A percentile compares a stretch with the other conserved stretches of the same genome.
Evolutionary conservation across 495 filamentous ascomycete species (phyloP).

Genomic region (Chaetomium tenue): DNA sequence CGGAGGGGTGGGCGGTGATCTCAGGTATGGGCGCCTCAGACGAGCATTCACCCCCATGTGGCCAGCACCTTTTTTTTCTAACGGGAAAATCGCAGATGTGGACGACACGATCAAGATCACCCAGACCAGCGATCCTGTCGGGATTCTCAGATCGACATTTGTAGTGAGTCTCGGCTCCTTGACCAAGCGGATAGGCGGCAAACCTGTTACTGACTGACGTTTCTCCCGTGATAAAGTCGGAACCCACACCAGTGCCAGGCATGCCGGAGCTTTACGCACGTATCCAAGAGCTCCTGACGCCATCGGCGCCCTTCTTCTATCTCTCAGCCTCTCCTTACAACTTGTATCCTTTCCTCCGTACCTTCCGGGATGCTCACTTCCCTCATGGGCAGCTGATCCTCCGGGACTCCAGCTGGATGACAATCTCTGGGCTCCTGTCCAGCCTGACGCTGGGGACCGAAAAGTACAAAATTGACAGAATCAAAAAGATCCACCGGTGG

Average conservation of each 20-base stretch:
- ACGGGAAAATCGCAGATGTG: constrained; percentile 56
- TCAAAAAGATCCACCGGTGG: constrained; percentile 71
- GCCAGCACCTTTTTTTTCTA: no score
- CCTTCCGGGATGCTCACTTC: constrained; percentile 68
- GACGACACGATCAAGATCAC: constrained; percentile 97
- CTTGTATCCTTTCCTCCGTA: constrained; percentile 80
- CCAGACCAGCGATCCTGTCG: constrained; percentile 70
- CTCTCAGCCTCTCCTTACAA: constrained; percentile 94
- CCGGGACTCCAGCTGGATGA: constrained; percentile 85
- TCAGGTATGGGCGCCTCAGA: constrained; percentile 51
- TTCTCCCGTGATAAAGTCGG: constrained; percentile 21
- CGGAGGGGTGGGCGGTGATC: constrained; percentile 83
- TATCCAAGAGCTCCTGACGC: constrained; percentile 54
- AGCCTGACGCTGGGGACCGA: constrained; percentile 78
- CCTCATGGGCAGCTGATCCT: constrained; percentile 77
- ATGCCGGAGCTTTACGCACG: constrained; percentile 82
- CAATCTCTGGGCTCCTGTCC: constrained; percentile 72
- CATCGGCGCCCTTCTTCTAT: constrained; percentile 79
- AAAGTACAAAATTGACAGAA: constrained; percentile 81
- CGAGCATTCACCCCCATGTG: no score
- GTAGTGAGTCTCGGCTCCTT: constrained; percentile 45
- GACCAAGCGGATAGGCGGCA: neutral
- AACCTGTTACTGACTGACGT: no score
- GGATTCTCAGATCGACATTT: constrained; percentile 82
- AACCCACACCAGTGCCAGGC: constrained; percentile 64